Evolutionary conservation across 2,329 filamentous ascomycete species (phyloP).

Genomic region (Verticillium albo-atrum): DNA sequence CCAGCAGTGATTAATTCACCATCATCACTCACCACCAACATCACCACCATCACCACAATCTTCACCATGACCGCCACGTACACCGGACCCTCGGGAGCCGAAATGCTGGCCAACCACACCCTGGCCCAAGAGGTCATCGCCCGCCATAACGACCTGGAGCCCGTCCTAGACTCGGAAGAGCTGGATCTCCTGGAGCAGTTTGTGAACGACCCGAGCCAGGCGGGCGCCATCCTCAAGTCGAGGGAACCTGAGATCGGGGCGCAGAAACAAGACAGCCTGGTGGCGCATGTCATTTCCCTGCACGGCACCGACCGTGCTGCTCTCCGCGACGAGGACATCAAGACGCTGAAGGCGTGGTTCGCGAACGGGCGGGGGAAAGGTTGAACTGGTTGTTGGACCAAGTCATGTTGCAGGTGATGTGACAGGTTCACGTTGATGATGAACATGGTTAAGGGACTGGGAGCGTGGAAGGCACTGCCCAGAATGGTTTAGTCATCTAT

Average conservation of each 20-base stretch:
- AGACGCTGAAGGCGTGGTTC: slow-evolving; percentile 10
- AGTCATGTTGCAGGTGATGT: neutral
- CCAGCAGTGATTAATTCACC: neutral
- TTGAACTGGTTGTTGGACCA: neutral
- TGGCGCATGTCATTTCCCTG: slow-evolving; percentile 7
- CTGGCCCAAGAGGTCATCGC: slow-evolving; percentile 13
- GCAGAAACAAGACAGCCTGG: slow-evolving; percentile 4
- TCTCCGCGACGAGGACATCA: slow-evolving; percentile 7
- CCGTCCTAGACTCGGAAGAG: slow-evolving; percentile 8
- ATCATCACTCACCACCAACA: neutral
- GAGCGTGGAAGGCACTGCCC: too few relatives aligned
- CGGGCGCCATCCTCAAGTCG: slow-evolving; percentile 1
- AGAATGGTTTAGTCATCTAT: too few relatives aligned
- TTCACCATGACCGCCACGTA: slow-evolving; percentile 3
- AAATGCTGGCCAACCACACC: slow-evolving; percentile 11
- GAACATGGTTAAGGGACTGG: too few relatives aligned
- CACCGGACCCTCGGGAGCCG: slow-evolving; percentile 8
- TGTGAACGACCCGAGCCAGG: slow-evolving; percentile 1
- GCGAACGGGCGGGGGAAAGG: neutral
- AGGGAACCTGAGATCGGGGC: neutral
- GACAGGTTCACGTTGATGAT: neutral
- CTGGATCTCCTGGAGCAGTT: slow-evolving; percentile 5
- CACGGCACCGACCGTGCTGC: slow-evolving; percentile 5
- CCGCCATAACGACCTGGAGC: slow-evolving; percentile 9
- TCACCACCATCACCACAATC: neutral